Evolutionary conservation across 2,329 filamentous ascomycete genomes (phyloP).

Genomic region (Colletotrichum paranaense): DNA sequence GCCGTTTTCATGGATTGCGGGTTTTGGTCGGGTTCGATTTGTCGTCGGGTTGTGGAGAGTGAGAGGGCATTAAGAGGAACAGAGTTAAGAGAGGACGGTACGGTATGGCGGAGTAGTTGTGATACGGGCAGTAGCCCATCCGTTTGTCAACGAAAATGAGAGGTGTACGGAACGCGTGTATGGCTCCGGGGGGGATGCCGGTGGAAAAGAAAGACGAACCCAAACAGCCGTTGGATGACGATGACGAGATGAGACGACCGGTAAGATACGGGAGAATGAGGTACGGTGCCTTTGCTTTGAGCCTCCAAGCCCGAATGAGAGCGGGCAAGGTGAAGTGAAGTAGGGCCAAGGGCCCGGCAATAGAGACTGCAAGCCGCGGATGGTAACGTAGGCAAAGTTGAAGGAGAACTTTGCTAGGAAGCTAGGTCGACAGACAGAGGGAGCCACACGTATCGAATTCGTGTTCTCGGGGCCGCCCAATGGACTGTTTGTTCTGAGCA

Average conservation of each 20-base stretch:
- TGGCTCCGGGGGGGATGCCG: background rate
- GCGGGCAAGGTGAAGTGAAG: background rate
- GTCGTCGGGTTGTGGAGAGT: conserved; percentile 24
- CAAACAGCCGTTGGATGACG: background rate
- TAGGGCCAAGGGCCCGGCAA: background rate
- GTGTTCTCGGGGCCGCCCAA: conserved; percentile 11
- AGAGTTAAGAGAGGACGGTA: background rate
- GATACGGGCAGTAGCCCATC: conserved; percentile 7
- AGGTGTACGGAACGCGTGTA: background rate
- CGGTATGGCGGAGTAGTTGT: conserved; percentile 7
- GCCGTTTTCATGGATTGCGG: conserved; percentile 22
- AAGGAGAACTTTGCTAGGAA: conserved; percentile 14
- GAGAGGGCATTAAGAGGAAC: background rate
- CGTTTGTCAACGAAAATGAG: conserved; percentile 18
- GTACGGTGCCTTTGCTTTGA: background rate
- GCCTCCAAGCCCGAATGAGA: conserved; percentile 3
- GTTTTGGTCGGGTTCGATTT: conserved; percentile 12
- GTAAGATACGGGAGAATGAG: conserved; percentile 10
- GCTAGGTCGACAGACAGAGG: conserved; percentile 2
- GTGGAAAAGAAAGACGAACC: background rate
- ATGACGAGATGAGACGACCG: conserved; percentile 22
- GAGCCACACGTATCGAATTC: conserved; percentile 3
- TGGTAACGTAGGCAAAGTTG: background rate
- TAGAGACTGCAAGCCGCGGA: background rate
- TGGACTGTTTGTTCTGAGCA: background rate